Base-by-base conservation (phyloP, 2,329 filamentous ascomycete genomes). In the Fusarium fujikuroi region DNA sequence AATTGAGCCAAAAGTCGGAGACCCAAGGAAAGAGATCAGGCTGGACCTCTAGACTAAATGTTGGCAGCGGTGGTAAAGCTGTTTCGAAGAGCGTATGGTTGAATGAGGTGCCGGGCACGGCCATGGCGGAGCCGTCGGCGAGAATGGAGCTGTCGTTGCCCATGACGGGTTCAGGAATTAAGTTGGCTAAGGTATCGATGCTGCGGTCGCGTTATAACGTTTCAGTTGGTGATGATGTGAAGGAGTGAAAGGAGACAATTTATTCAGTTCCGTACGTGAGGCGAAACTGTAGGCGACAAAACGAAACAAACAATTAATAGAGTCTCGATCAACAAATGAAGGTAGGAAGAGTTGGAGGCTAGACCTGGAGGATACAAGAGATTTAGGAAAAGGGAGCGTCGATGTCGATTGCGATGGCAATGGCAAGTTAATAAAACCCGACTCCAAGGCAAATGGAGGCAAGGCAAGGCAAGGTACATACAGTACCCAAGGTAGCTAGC, bases 1-100 rank as follows among this genome's bases (percentile, higher is more conserved):
- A 86, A 50, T 93, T 90, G 34, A 97, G 85, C 82, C 93, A 91
- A 79, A 92, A 92, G 84, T 99, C 96, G 66, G 95, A 90, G 23
- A 97, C 87, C 83, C 92, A 92, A 46, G 93, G 85, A 67, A 98
- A 81, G 62, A 98, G 86, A 63, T 94, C 90, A 70, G 91, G 88
- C 50, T 92, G 90, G 14, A 91, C 90, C 73, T 86, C 86, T 63
- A 96, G 85, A 30, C 90, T 90, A 85, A 97, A 98, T n/a, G 88
- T 83, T 54, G 96, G 95, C 49, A 98, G 91, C 59, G 95, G 93
- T 76, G 95, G 95, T 60, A 98, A 89, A 52, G 79, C 75, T 61
- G 80, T 79, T 78, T 91, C 90, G 83, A 86, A 87, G 74, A 89
- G 81, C 23, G 88, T 88, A 63, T 85, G 80, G 80, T 90, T 91